Evolutionary conservation across 768 basidiomycete genomes (phyloP).

Genomic region (Plicaturopsis crispa): DNA sequence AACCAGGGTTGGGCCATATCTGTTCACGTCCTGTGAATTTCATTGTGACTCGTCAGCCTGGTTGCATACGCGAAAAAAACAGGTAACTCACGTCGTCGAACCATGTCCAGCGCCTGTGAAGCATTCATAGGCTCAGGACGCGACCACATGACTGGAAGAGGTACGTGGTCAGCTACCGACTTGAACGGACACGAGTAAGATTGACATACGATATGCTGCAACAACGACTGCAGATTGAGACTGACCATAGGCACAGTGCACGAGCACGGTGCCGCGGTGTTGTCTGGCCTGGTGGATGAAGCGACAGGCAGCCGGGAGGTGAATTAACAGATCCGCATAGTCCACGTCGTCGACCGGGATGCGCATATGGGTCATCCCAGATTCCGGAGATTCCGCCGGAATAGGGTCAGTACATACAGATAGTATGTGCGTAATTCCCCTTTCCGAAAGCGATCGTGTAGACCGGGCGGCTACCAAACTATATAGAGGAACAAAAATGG

Average conservation of each 20-base stretch:
- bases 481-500: slow-evolving; percentile 9
- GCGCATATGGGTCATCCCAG: slow-evolving; percentile 62
- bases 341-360: slow-evolving; percentile 66
- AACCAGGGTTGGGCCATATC: slow-evolving; percentile 74
- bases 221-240: slow-evolving; percentile 65
- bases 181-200: too few relatives aligned
- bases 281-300: slow-evolving; percentile 59
- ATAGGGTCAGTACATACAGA: slow-evolving; percentile 71
- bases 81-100: slow-evolving; percentile 45
- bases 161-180: background rate
- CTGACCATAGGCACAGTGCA: slow-evolving; percentile 61
- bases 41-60: slow-evolving; percentile 1
- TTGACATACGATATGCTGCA: slow-evolving; percentile 73
- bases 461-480: slow-evolving; percentile 69
- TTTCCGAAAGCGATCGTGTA: slow-evolving; percentile 62
- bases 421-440: slow-evolving; percentile 71
- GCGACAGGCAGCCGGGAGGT: slow-evolving; percentile 56
- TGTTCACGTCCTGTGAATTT: slow-evolving; percentile 54
- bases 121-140: slow-evolving; percentile 45
- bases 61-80: slow-evolving; percentile 3
- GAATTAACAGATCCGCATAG: slow-evolving; percentile 60
- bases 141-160: slow-evolving; percentile 55
- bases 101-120: slow-evolving; percentile 50
- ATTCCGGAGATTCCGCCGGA: slow-evolving; percentile 62
- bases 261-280: slow-evolving; percentile 53